Conservation (phyloP, 805 yeast genomes). For the Torulaspora franciscae region DNA sequence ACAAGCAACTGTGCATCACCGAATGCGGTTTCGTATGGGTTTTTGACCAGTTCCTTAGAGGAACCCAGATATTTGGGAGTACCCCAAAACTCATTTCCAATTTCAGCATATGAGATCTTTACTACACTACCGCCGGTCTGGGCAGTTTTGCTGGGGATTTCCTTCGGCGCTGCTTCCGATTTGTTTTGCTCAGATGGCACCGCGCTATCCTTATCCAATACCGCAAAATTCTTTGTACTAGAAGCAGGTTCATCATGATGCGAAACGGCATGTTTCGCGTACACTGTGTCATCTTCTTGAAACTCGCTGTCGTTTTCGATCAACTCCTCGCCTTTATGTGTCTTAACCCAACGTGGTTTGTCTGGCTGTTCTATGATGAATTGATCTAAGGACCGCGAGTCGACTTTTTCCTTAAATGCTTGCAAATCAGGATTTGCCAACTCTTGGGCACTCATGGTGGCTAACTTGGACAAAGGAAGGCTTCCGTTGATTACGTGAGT, state of each 20-base stretch:
- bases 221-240: neutral
- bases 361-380: constrained; percentile 58
- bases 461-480: constrained; percentile 54
- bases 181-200: neutral
- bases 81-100: constrained; percentile 13
- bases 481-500: constrained; percentile 51
- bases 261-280: constrained; percentile 26
- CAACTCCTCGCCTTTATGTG: constrained; percentile 87
- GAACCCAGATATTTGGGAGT: constrained; percentile 15
- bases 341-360: constrained; percentile 64
- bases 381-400: constrained; percentile 61
- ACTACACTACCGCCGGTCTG: neutral
- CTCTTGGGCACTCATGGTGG: constrained; percentile 64
- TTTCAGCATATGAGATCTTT: constrained; percentile 16
- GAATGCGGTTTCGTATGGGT: constrained; percentile 22
- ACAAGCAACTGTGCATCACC: constrained; percentile 37
- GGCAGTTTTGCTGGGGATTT: neutral
- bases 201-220: neutral
- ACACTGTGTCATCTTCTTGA: constrained; percentile 30
- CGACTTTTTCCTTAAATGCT: constrained; percentile 63
- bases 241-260: constrained; percentile 1
- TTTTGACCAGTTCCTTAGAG: constrained; percentile 16
- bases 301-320: constrained; percentile 49
- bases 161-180: neutral
- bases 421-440: constrained; percentile 72